phyloP scores from a whole-genome alignment of 768 basidiomycete species.

The Obba rivulosa region DNA sequence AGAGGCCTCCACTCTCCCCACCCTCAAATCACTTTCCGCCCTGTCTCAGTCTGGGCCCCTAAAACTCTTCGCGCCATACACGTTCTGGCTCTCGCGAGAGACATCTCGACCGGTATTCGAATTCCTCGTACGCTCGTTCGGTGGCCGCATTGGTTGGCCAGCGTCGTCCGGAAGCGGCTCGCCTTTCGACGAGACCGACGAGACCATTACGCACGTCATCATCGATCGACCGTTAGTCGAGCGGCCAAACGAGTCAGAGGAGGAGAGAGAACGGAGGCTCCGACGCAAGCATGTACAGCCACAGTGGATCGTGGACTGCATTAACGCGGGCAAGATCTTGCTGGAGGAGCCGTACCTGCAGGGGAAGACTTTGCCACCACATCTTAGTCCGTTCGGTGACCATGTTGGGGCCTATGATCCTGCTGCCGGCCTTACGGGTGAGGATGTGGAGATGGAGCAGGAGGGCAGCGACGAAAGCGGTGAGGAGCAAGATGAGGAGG shows the following conservation, averaged over 20 bases:
- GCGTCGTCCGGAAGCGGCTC: conserved; percentile 77
- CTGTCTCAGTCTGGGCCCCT: conserved; percentile 51
- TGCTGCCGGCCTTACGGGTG: conserved; percentile 32
- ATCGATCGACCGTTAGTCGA: conserved; percentile 78
- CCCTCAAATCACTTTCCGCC: conserved; percentile 59
- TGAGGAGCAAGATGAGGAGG: conserved; percentile 25
- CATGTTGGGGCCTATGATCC: conserved; percentile 75
- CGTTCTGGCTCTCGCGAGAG: conserved; percentile 92
- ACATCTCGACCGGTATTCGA: conserved; percentile 89
- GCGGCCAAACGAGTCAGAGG: conserved; percentile 42
- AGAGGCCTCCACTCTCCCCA: conserved; percentile 49
- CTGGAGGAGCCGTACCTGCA: conserved; percentile 83
- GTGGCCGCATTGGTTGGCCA: conserved; percentile 90
- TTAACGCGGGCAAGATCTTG: conserved; percentile 81
- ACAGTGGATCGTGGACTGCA: conserved; percentile 96
- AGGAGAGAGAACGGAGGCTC: conserved; percentile 55
- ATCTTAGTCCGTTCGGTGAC: conserved; percentile 93
- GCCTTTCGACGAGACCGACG: conserved; percentile 70
- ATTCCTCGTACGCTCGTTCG: conserved; percentile 88
- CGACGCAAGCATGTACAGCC: conserved; percentile 90
- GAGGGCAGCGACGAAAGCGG: no score
- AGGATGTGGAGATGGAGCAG: conserved; percentile 28
- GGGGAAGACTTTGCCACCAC: conserved; percentile 85
- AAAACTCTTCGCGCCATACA: conserved; percentile 78
- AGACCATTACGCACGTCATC: conserved; percentile 89